Evolutionary conservation across 1,284 basidiomycete species (phyloP).

Genomic region (Agaricales sp.): DNA sequence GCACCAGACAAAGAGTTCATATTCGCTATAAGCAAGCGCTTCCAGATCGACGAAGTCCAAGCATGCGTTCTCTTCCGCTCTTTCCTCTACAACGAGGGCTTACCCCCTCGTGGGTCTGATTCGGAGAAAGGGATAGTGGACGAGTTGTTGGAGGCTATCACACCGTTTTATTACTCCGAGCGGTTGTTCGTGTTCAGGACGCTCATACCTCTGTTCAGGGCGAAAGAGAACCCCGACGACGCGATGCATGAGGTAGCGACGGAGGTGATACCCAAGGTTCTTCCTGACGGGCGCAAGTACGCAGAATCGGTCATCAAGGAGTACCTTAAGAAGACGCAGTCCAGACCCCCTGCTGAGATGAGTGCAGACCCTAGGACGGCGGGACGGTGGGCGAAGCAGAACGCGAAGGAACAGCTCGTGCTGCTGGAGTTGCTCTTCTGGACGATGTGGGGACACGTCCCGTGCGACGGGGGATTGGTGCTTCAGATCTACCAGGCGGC

Average conservation of each 20-base stretch:
- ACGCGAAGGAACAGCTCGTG: constrained; percentile 68
- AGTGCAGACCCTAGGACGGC: constrained; percentile 49
- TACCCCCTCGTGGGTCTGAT: constrained; percentile 26
- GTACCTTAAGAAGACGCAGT: constrained; percentile 44
- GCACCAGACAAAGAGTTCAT: constrained; percentile 59
- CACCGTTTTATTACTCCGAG: constrained; percentile 74
- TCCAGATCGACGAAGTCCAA: constrained; percentile 69
- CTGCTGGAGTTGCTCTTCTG: constrained; percentile 80
- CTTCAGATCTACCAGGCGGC: constrained; percentile 53
- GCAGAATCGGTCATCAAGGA: constrained; percentile 45
- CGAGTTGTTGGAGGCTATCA: constrained; percentile 61
- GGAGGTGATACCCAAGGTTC: constrained; percentile 45
- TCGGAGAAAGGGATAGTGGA: constrained; percentile 26
- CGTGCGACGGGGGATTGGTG: constrained; percentile 54
- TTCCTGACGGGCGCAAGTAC: constrained; percentile 52
- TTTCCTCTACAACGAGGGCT: constrained; percentile 72
- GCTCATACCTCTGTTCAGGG: constrained; percentile 53
- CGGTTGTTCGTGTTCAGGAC: constrained; percentile 56
- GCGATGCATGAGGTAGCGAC: constrained; percentile 44
- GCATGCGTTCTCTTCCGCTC: constrained; percentile 64
- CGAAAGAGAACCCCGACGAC: constrained; percentile 45
- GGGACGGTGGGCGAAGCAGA: constrained; percentile 72
- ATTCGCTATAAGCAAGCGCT: constrained; percentile 56
- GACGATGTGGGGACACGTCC: constrained; percentile 71
- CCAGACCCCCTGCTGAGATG: constrained; percentile 40